phyloP scores from a whole-genome alignment of 345 rosid genomes.

The Populus tremula region DNA sequence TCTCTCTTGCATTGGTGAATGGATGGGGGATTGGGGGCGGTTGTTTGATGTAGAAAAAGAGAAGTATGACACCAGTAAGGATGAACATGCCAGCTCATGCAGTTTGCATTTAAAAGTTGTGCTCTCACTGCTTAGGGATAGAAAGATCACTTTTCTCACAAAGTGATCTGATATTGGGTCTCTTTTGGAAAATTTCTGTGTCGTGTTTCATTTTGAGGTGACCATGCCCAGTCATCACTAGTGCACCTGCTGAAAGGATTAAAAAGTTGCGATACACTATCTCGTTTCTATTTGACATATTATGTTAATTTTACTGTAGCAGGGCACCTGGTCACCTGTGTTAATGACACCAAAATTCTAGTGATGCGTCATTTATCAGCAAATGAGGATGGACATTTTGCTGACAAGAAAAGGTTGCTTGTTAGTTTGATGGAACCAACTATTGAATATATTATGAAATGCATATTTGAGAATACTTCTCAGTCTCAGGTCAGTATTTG shows the following conservation, averaged over 20 bases:
- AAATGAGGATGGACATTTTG: slow-evolving; percentile 41
- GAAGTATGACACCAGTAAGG: too few relatives aligned
- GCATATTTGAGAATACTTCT: slow-evolving; percentile 50
- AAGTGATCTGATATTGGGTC: too few relatives aligned
- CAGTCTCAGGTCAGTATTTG: slow-evolving; percentile 56
- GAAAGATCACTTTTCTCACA: too few relatives aligned
- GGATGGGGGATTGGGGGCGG: too few relatives aligned
- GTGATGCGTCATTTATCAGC: slow-evolving; percentile 44
- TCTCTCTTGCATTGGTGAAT: too few relatives aligned
- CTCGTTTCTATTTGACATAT: not conserved
- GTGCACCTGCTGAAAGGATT: not conserved
- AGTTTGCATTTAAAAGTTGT: too few relatives aligned
- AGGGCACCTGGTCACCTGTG: slow-evolving; percentile 61
- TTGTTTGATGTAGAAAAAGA: too few relatives aligned
- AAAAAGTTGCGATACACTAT: not conserved
- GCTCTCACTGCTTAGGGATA: too few relatives aligned
- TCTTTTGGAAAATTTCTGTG: too few relatives aligned
- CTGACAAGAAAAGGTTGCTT: slow-evolving; percentile 47
- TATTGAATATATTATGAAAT: slow-evolving; percentile 62
- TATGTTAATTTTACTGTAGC: slow-evolving; percentile 26
- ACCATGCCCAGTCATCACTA: not conserved
- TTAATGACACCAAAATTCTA: slow-evolving; percentile 54
- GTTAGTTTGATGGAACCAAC: slow-evolving; percentile 77
- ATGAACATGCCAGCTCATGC: too few relatives aligned
- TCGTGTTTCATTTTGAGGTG: not conserved